phyloP scores from a whole-genome alignment of 768 basidiomycete species.

The Lyophyllum decastes region DNA sequence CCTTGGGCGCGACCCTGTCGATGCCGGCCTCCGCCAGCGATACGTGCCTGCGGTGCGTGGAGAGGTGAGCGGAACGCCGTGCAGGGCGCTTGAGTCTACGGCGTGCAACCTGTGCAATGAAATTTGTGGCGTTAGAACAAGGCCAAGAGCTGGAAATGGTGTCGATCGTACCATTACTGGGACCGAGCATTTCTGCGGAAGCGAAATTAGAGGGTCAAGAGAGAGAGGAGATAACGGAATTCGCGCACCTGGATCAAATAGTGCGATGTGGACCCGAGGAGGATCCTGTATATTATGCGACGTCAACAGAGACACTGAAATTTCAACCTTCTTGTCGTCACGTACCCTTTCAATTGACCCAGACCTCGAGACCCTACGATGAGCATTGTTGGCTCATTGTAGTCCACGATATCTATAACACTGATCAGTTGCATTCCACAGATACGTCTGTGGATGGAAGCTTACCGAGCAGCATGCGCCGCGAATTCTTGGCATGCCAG shows the following conservation, averaged over 20 bases:
- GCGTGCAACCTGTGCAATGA: constrained; percentile 59
- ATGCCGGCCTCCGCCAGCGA: constrained; percentile 87
- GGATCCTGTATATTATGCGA: constrained; percentile 54
- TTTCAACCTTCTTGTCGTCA: constrained; percentile 1
- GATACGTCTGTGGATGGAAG: background rate
- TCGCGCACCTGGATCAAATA: constrained; percentile 80
- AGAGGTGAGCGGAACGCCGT: constrained; percentile 75
- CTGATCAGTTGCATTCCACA: background rate
- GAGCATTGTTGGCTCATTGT: constrained; percentile 84
- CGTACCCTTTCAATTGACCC: constrained; percentile 84
- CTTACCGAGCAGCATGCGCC: constrained; percentile 84
- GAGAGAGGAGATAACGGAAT: constrained; percentile 1
- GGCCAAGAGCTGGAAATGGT: background rate
- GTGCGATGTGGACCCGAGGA: constrained; percentile 93
- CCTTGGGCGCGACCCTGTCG: constrained; percentile 83
- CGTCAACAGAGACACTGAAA: background rate
- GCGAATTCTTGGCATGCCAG: constrained; percentile 94
- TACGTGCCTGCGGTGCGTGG: constrained; percentile 79
- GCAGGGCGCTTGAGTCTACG: constrained; percentile 88
- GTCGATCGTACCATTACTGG: constrained; percentile 80
- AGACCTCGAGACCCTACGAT: constrained; percentile 95
- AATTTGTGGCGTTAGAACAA: background rate
- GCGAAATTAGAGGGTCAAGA: background rate
- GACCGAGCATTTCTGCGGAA: constrained; percentile 78
- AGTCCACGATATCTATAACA: constrained; percentile 77